Base-by-base conservation (phyloP, 768 basidiomycete genomes). In the Boletus vinaceobasis region DNA sequence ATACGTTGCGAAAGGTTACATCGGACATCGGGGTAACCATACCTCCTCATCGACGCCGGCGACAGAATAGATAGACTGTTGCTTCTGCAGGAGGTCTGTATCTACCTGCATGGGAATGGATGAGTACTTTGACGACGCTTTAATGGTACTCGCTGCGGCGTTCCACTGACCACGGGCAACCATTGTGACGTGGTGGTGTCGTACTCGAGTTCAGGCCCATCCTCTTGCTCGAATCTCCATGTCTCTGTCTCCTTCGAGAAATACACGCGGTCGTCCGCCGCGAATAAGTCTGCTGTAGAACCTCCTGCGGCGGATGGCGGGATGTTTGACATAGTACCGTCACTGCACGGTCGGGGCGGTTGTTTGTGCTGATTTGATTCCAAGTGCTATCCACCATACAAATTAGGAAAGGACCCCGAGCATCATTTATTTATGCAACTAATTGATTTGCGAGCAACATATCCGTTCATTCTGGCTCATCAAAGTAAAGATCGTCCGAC, bases 31-130 rank as follows among this genome's bases (percentile, higher is more conserved):
- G 48, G 45, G 57, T 54, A 59, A 54, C 73, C 85, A 67, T 69
- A 92, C 95, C 75, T 86, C 82, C 77, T 98, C 97, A 68, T 99
- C 96, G 23, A 99, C 94, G 10, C 96, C 97, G 14, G 77, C 79
- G 2, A 99, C 78, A 0, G 93, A 88, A 71, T 99, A 99, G 1
- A 93, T 95, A 1, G 93, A 94, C 75, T 98, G 97, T 69, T 99
- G 96, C 23, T 85, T 86, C 66, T 85, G 86, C 53, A 96, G 60
- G 13, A 91, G 75, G 50, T 95, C 92, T 58, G 96, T 93, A 60
- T 93, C 90, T 33, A 96, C 77, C 94, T 96, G 63, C 7, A 54
- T 48, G 58, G 43, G 19, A 23, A 33, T 11, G 49, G 13, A 31
- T 62, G 43, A 62, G 40, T 19, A 19, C 26, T 45, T 23, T 5